These are phyloP conservation scores for Cytospora chrysosperma DNA, from an alignment of 2,329 filamentous ascomycete species.

Conservation along the genomic window DNA sequence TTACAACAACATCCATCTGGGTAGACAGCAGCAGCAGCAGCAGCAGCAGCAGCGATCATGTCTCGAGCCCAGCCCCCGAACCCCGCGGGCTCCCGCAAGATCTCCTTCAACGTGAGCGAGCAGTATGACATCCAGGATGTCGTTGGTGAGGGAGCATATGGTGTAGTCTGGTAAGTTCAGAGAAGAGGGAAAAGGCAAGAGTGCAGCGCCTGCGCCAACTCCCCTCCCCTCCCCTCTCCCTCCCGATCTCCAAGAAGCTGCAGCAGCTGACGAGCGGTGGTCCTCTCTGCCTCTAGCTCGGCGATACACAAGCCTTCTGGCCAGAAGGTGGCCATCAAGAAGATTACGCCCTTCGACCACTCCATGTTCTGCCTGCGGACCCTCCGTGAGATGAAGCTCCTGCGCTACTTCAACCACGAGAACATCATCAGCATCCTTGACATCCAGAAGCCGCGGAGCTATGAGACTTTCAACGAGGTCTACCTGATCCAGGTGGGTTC, in stretches of 20 bases:
- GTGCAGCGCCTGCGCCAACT: background rate
- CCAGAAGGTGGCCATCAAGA: constrained; percentile 99
- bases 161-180: constrained; percentile 84
- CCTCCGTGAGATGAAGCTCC: constrained; percentile 96
- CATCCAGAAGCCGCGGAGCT: constrained; percentile 96
- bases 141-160: constrained; percentile 96
- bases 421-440: constrained; percentile 99
- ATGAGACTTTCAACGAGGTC: constrained; percentile 94
- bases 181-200: background rate
- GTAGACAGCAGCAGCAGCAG: background rate
- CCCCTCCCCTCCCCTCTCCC: background rate
- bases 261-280: constrained; percentile 10
- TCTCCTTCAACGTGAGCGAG: constrained; percentile 99
- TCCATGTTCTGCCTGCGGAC: constrained; percentile 98
- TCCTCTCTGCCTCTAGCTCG: constrained; percentile 61
- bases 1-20: background rate
- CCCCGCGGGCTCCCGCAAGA: constrained; percentile 75
- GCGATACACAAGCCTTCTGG: constrained; percentile 96
- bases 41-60: constrained; percentile 39
- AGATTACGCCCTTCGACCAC: constrained; percentile 98
- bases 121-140: constrained; percentile 99
- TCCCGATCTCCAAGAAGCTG: background rate
- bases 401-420: constrained; percentile 99
- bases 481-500: constrained; percentile 88
- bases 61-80: constrained; percentile 58